Evolutionary conservation across 106 monocot genomes (phyloP), one percentile per base, ranked within the genome.

Genomic region (Apostasia shenzhenica): DNA sequence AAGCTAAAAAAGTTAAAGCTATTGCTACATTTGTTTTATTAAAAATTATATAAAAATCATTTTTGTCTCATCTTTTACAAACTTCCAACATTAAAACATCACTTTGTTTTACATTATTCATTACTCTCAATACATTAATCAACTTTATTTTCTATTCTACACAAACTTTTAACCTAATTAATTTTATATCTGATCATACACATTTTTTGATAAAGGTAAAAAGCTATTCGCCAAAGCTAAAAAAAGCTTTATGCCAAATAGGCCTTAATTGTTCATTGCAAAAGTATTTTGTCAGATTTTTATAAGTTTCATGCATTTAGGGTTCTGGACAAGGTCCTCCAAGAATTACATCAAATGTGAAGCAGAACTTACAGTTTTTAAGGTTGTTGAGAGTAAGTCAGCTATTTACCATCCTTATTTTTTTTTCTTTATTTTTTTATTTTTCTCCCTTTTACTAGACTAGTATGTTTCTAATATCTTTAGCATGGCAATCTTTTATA

Each of bases 321-420:
- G 81, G 59, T 62, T 51, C 73, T 67, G 87, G 82, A 68, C 81
- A 83, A 79, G 72, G 61, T 38, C 81, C 87, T 79, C 82, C 79
- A 57, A 88, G 95, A 78, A 95, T 95, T 49, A 95, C 91, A 70
- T 84, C 88, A 69, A 95, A 95, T 71, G 86, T 95, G 53, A 95
- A 91, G 61, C 95, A 84, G 69, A 95, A 86, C 67, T 81, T 95
- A 74, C 86, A 84, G 66, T 78, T 95, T 51, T 48, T 95, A 52
- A 94, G 67, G 78, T 75, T 90, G 43, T 91, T 81, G 91, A 88
- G 72, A 82, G 88, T 86, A 77, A 48, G 57, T 12, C 5, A 42
- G 67, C 55, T 37, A 44, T 11, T 51, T 12, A 10, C 66, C 38
- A 55, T 12, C 9, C 40, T 37, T 2, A 56, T 45, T 70, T 57